Percentiles rank a stretch among this genome's conserved stretches.
These are phyloP conservation scores for Leccinum griseonigrum DNA, from an alignment of 1,284 basidiomycete genomes.

Conservation along the genomic window DNA sequence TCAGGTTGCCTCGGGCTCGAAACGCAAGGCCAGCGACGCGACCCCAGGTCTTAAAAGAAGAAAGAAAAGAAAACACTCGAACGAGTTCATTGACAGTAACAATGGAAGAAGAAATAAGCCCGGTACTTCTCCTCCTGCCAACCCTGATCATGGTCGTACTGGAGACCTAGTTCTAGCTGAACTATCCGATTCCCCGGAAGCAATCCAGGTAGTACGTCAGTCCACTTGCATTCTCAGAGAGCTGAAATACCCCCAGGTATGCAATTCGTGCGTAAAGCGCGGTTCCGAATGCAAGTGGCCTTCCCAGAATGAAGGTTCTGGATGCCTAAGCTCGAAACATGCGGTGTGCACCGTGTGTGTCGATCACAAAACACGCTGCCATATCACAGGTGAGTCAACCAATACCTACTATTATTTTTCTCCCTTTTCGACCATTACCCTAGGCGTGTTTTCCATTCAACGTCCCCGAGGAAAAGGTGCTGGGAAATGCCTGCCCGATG, in stretches of 20 bases:
- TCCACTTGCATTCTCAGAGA: not conserved
- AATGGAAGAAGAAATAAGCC: no score
- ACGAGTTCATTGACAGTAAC: no score
- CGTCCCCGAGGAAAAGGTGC: not conserved
- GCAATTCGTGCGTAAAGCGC: not conserved
- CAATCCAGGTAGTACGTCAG: no score
- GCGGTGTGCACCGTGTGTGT: not conserved
- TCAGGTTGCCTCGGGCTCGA: no score
- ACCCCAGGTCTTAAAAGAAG: no score
- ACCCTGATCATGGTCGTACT: no score
- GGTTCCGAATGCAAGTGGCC: not conserved
- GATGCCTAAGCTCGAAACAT: not conserved
- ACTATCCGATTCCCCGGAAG: no score
- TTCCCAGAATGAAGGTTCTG: not conserved
- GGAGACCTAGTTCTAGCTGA: no score
- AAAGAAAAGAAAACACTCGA: no score
- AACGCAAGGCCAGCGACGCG: no score
- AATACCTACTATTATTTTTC: not conserved
- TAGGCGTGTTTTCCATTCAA: not conserved
- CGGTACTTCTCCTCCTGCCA: no score
- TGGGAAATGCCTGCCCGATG: not conserved
- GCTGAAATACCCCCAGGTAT: not conserved
- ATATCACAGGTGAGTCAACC: not conserved
- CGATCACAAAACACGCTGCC: not conserved
- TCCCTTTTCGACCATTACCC: not conserved